phyloP scores from a whole-genome alignment of 495 filamentous ascomycete species.

The Apiosordaria backusii region DNA sequence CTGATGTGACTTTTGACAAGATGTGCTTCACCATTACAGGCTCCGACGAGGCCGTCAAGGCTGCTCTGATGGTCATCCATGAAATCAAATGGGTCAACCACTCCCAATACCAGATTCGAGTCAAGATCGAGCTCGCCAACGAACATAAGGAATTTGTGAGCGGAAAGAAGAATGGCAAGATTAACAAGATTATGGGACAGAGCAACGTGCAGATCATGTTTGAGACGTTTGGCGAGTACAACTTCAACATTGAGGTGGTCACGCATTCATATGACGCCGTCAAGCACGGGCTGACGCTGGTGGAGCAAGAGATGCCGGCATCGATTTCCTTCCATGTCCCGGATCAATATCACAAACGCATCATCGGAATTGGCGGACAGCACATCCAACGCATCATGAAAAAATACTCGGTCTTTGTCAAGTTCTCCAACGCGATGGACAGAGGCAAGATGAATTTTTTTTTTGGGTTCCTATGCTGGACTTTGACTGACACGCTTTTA shows the following conservation, averaged over 20 bases:
- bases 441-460: constrained; percentile 45
- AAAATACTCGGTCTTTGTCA: constrained; percentile 99
- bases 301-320: constrained; percentile 98
- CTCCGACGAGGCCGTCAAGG: constrained; percentile 92
- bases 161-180: constrained; percentile 99
- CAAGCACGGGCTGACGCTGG: constrained; percentile 83
- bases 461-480: not conserved
- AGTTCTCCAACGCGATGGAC: constrained; percentile 99
- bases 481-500: constrained; percentile 24
- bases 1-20: constrained; percentile 91
- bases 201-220: constrained; percentile 99
- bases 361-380: constrained; percentile 96
- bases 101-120: constrained; percentile 85
- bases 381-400: constrained; percentile 99
- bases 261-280: constrained; percentile 87
- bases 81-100: constrained; percentile 85
- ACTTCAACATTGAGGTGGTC: constrained; percentile 97
- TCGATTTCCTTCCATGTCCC: constrained; percentile 99
- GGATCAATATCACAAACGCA: constrained; percentile 99
- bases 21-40: constrained; percentile 90
- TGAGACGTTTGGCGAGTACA: constrained; percentile 98
- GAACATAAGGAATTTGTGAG: constrained; percentile 99
- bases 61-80: constrained; percentile 86
- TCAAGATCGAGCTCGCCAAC: constrained; percentile 97
- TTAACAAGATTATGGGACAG: constrained; percentile 99